Evolutionary conservation across 1,284 basidiomycete species (phyloP).

Genomic region (Schizopora paradoxa): DNA sequence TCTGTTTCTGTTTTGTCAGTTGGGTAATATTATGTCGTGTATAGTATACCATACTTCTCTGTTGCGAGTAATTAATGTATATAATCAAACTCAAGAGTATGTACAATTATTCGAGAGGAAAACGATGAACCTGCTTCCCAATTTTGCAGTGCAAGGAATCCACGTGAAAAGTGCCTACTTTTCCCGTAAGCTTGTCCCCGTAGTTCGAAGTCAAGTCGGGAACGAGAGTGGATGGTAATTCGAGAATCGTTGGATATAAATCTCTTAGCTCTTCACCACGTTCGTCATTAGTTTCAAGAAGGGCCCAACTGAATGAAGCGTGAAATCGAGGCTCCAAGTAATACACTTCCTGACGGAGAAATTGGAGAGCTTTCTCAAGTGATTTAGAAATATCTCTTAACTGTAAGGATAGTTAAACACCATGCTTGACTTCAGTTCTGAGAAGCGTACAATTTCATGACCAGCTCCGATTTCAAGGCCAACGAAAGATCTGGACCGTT

Average conservation of each 20-base stretch:
- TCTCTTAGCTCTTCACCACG: background rate
- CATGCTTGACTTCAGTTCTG: constrained; percentile 11
- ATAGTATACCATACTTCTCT: too few species aligned
- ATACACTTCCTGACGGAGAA: constrained; percentile 65
- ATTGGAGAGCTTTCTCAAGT: constrained; percentile 47
- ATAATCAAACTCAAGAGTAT: too few species aligned
- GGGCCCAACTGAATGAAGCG: constrained; percentile 75
- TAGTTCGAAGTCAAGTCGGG: constrained; percentile 16
- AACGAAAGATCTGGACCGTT: constrained; percentile 70
- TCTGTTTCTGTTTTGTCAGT: too few species aligned
- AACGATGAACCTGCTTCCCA: constrained; percentile 23
- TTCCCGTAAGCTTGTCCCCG: constrained; percentile 16
- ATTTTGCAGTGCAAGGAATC: constrained; percentile 22
- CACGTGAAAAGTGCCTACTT: constrained; percentile 20
- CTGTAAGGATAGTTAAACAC: constrained; percentile 31
- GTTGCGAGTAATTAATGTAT: too few species aligned
- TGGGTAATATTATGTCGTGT: too few species aligned
- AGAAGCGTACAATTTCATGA: constrained; percentile 52
- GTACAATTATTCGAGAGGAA: too few species aligned
- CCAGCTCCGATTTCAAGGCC: constrained; percentile 74
- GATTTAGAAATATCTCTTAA: constrained; percentile 45
- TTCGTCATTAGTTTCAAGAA: constrained; percentile 32
- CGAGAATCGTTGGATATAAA: constrained; percentile 12
- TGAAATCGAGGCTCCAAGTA: constrained; percentile 75
- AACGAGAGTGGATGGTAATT: constrained; percentile 17